These are phyloP conservation scores for Funneliformis geosporum DNA, from an alignment of 192 early-diverging fungal genomes.

Conservation along the genomic window DNA sequence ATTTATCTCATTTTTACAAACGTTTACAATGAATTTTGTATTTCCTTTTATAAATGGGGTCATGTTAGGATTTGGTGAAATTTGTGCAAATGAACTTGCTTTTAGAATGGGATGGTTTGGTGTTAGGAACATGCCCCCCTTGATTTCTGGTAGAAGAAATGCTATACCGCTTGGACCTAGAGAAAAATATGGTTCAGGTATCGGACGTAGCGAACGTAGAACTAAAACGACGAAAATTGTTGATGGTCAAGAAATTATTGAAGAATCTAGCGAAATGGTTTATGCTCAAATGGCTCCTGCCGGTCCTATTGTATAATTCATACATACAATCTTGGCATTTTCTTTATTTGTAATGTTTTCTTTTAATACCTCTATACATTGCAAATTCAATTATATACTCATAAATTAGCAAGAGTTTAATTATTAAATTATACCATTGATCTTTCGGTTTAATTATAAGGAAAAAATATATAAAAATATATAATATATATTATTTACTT, in stretches of 20 bases:
- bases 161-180: conserved; percentile 4
- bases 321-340: no score
- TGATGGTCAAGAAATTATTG: conserved; percentile 1
- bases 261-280: neutral
- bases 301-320: neutral
- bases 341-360: no score
- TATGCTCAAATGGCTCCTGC: conserved; percentile 7
- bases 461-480: neutral
- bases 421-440: neutral
- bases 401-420: no score
- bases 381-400: no score
- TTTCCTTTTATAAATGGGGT: conserved; percentile 62
- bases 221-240: neutral
- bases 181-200: neutral
- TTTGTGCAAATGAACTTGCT: conserved; percentile 76
- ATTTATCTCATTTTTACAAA: conserved; percentile 43
- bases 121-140: neutral
- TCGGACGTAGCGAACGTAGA: neutral
- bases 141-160: neutral
- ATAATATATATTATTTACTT: conserved; percentile 32
- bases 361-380: no score
- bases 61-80: conserved; percentile 79
- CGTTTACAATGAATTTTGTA: conserved; percentile 56
- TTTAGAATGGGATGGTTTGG: conserved; percentile 72
- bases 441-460: neutral